A percentile compares a stretch with the other conserved stretches of the same genome.
These are phyloP conservation scores for Oryza punctata DNA, from an alignment of 176 grass and related monocot species.

Conservation along the genomic window DNA sequence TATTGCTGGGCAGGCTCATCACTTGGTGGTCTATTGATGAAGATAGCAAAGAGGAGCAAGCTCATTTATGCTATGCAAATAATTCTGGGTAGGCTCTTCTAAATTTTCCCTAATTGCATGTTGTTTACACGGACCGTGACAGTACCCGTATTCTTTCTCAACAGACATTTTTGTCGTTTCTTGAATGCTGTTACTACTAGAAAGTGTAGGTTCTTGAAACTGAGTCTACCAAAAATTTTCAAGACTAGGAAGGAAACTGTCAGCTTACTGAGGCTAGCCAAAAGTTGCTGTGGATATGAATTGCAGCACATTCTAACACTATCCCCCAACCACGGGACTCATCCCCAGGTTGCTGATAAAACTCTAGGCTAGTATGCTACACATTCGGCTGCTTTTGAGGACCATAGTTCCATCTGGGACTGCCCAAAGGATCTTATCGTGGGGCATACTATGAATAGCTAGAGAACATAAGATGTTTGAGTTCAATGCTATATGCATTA, in stretches of 20 bases:
- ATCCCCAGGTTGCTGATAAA: neutral
- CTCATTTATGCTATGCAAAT: slow-evolving; percentile 48
- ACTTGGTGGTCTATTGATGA: slow-evolving; percentile 71
- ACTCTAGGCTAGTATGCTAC: neutral
- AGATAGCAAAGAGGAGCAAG: slow-evolving; percentile 72
- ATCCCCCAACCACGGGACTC: neutral
- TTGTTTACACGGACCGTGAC: slow-evolving; percentile 5
- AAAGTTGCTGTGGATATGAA: neutral
- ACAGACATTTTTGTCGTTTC: neutral
- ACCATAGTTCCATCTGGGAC: neutral
- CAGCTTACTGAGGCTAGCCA: neutral
- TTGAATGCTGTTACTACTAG: slow-evolving; percentile 8
- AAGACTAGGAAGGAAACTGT: neutral
- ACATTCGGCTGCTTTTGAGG: neutral
- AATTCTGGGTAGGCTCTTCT: slow-evolving; percentile 47
- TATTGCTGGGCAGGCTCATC: slow-evolving; percentile 49
- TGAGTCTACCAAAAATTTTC: neutral
- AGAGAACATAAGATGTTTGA: neutral
- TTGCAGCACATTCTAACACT: neutral
- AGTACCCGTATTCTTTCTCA: neutral
- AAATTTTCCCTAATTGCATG: slow-evolving; percentile 5
- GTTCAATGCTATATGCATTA: slow-evolving; percentile 1
- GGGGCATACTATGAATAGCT: neutral
- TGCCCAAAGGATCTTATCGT: neutral
- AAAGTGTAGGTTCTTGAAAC: neutral